These are phyloP conservation scores for Trichoderma sp. DNA, from an alignment of 2,329 filamentous ascomycete genomes.

Conservation along the genomic window DNA sequence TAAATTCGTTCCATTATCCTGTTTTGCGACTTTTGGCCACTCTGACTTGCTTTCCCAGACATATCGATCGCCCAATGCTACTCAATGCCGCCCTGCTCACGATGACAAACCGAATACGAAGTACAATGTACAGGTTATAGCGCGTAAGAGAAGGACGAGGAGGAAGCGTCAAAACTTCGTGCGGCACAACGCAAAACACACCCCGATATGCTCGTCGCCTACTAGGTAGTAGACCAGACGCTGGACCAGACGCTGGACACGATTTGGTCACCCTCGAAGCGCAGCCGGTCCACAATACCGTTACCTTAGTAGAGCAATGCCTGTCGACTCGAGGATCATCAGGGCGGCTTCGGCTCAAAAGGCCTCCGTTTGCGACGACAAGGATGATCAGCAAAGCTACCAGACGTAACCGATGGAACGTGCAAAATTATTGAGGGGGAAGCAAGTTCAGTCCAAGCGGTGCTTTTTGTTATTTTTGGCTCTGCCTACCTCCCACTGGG, in stretches of 20 bases:
- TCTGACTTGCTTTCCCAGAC: not conserved
- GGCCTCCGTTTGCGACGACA: not conserved
- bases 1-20: not conserved
- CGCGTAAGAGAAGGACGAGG: not conserved
- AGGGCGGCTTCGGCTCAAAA: not conserved
- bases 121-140: not conserved
- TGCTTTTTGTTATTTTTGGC: not conserved
- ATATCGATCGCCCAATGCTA: not conserved
- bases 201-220: not conserved
- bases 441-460: not conserved
- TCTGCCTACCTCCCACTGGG: not conserved
- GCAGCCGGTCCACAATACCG: not conserved
- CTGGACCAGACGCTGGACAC: not conserved
- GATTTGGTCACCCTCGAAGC: not conserved
- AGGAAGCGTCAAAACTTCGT: not conserved
- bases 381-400: not conserved
- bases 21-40: not conserved
- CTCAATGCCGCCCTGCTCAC: not conserved
- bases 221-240: not conserved
- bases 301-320: not conserved
- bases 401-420: not conserved
- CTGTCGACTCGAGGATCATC: not conserved
- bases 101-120: not conserved
- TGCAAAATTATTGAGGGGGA: not conserved
- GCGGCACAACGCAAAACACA: conserved; percentile 4